Evolutionary conservation across 345 rosid genomes (phyloP), one percentile per base, ranked within the genome.

Genomic region (Pugionium cornutum): DNA sequence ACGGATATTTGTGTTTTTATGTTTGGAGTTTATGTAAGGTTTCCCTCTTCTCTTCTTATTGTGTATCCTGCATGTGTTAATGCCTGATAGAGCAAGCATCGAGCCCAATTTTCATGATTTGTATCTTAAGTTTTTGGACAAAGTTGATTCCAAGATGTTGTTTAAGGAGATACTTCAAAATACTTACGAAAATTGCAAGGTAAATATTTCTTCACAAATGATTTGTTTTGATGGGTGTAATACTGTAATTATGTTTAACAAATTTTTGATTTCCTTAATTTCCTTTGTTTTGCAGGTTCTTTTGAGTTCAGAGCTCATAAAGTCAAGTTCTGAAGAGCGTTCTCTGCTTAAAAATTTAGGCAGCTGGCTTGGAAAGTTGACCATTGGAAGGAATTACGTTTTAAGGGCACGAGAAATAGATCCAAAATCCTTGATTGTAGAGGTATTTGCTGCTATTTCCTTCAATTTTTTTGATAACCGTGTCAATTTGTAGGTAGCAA

Each of bases 181-280:
- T 70, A 75, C 95, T n/a, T 94, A 94, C 49, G 99, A 88, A 71
- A 94, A 94, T 58, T 90, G 99, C 97, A 90, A 90, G 99, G 99
- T 94, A 69, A 62, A 56, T 47, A 2, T 62, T 30, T 18, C 42
- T 67, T 39, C 61, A 11, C 34, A 36, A 8, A 9, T 33, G 8
- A 37, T 40, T 51, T 48, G 25, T 4, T 37, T 25, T 28, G 10
- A 49, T 49, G 59, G 6, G 18, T 49, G 6, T 40, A 32, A 26
- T 5, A 47, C 33, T 35, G 29, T 18, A 18, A 18, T 18, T 18
- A 18, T 18, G 45, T 48, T 44, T 0, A 30, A 40, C 30, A 46
- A 45, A 7, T 26, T 40, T 47, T 11, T 54, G 30, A 18, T 10
- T 32, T 62, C 10, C 58, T 7, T 40, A 32, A 32, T 45, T 28